A percentile compares a stretch with the other conserved stretches of the same genome.
These are phyloP conservation scores for Ceratobasidium theobromae DNA, from an alignment of 1,284 basidiomycete species.

Conservation along the genomic window DNA sequence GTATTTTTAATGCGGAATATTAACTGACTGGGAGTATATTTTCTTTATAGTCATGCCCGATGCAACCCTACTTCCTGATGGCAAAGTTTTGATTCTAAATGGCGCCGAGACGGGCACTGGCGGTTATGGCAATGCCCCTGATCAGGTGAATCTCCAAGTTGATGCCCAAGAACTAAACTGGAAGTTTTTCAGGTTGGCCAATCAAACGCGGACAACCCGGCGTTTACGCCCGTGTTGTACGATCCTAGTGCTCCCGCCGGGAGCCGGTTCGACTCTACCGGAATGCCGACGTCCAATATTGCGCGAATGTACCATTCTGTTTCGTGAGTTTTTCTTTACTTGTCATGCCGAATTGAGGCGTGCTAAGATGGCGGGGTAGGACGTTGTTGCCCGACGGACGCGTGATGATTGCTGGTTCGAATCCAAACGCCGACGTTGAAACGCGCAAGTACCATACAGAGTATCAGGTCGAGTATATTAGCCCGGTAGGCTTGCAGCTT, in stretches of 20 bases:
- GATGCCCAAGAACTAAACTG: too few relatives aligned
- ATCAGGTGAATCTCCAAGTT: too few relatives aligned
- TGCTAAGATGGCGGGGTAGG: too few relatives aligned
- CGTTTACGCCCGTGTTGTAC: constrained; percentile 54
- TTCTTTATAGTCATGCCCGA: too few relatives aligned
- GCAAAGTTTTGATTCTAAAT: too few relatives aligned
- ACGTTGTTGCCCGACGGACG: constrained; percentile 77
- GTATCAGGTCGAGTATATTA: constrained; percentile 80
- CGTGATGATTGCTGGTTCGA: constrained; percentile 76
- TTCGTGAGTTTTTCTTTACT: too few relatives aligned
- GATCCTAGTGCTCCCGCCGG: constrained; percentile 52
- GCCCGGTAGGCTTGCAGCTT: constrained; percentile 49
- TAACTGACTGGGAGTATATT: too few relatives aligned
- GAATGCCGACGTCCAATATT: constrained; percentile 51
- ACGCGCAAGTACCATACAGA: constrained; percentile 68
- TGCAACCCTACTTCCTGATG: too few relatives aligned
- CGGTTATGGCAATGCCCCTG: too few relatives aligned
- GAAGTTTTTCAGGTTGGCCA: constrained; percentile 52
- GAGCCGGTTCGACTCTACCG: constrained; percentile 50
- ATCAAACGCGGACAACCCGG: constrained; percentile 52
- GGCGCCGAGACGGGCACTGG: too few relatives aligned
- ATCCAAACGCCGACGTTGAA: constrained; percentile 74
- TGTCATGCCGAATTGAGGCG: too few relatives aligned
- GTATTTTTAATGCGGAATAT: too few relatives aligned
- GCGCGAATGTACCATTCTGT: constrained; percentile 52